Evolutionary conservation across 169 alveolate genomes (phyloP).

Genomic region (Miamiensis avidus): DNA sequence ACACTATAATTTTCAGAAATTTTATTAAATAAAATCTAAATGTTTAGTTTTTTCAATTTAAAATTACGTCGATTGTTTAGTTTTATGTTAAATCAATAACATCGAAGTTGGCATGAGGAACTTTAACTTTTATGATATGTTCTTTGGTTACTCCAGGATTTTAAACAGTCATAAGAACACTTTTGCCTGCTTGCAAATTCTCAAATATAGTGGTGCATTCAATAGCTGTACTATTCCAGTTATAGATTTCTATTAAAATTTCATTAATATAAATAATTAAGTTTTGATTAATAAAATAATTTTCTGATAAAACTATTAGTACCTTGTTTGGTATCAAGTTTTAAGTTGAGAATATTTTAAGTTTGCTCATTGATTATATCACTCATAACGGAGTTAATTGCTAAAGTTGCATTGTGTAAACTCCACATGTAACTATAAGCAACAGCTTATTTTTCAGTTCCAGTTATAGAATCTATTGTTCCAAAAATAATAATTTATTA

Average conservation of each 20-base stretch:
- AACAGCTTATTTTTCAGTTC: conserved; percentile 67
- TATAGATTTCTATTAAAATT: too few relatives aligned
- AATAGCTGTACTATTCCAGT: too few relatives aligned
- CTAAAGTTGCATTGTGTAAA: conserved; percentile 24
- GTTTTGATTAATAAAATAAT: too few relatives aligned
- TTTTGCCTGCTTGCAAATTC: conserved; percentile 9
- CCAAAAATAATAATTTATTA: too few relatives aligned
- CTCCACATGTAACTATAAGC: conserved; percentile 50
- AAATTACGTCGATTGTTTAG: too few relatives aligned
- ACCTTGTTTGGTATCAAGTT: conserved; percentile 3
- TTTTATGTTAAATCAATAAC: too few relatives aligned
- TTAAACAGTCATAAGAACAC: conserved; percentile 14
- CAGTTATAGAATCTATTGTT: conserved; percentile 73
- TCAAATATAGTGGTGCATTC: too few relatives aligned
- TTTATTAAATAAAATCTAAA: too few relatives aligned
- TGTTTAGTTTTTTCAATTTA: too few relatives aligned
- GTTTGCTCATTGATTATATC: background rate
- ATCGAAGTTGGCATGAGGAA: conserved; percentile 17
- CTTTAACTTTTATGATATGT: conserved; percentile 15
- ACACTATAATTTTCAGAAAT: too few relatives aligned
- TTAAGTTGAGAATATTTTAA: background rate
- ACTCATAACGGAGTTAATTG: conserved; percentile 1
- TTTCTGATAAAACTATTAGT: too few relatives aligned
- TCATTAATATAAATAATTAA: too few relatives aligned
- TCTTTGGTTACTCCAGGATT: conserved; percentile 25